Evolutionary conservation across 2,329 filamentous ascomycete species (phyloP), one percentile per base, ranked within the genome.

Genomic region (Aspergillus brasiliensis): DNA sequence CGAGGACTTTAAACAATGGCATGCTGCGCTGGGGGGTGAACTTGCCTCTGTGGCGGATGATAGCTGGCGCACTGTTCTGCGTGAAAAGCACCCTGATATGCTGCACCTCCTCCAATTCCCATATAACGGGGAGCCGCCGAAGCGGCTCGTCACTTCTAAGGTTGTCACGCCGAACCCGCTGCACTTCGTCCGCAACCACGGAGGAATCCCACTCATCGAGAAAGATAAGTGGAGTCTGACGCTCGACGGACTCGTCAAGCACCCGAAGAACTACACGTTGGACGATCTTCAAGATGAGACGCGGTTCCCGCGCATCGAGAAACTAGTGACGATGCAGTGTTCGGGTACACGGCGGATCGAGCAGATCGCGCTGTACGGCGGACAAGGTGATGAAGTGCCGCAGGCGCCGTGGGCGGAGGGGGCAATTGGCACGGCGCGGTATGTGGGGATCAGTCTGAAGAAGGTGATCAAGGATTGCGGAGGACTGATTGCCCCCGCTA

Each of bases 101-200:
- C 73, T 87, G 1, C 86, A 88, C 64, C 75, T 88, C 0, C 75
- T 88, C 0, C 82, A 87, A 57, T 88, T 88, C 60, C 86, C 86
- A 0, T 88, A 88, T 71, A 88, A 88, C 40, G 86, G 85, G 0
- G 86, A 88, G 62, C 82, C 86, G 0, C 85, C 85, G 0, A 83
- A 87, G 62, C 79, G 83, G 2, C 77, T 89, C 0, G 81, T 87
- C 0, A 81, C 82, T 0, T 80, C 80, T 15, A 80, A 83, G 21
- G 67, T 71, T 0, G 81, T 91, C 40, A 91, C 89, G 0, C 77
- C 81, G 0, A 91, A 90, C 61, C 65, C 77, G 3, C 76, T 83
- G n/a, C 84, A 87, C 64, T 91, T 90, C 64, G 85, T 91, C 0
- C 81, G 89, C 7, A 91, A 91, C 60, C 89, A 91, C 62, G 88